Evolutionary conservation across 805 yeast genomes (phyloP).

Genomic region (Blastobotrys parvus): DNA sequence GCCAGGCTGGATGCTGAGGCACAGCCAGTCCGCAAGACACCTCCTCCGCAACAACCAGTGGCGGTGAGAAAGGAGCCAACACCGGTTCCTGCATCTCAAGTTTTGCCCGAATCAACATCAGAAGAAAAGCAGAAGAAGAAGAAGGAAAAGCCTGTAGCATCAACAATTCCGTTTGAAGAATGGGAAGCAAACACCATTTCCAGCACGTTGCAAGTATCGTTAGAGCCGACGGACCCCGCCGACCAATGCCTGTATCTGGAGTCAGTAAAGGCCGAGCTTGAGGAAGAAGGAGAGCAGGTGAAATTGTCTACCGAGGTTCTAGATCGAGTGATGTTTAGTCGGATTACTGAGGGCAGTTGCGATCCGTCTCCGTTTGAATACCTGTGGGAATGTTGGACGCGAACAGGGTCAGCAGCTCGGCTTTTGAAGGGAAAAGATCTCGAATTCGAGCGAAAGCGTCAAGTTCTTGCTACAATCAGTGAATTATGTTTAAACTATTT

Average conservation of each 20-base stretch:
- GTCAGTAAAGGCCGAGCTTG: slow-evolving; percentile 10
- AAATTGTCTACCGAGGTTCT: slow-evolving; percentile 8
- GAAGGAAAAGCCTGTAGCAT: neutral
- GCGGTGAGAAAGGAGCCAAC: neutral
- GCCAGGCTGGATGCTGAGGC: slow-evolving; percentile 1
- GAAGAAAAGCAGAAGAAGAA: neutral
- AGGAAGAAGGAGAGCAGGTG: slow-evolving; percentile 8
- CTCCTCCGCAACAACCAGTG: neutral
- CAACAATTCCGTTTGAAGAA: slow-evolving; percentile 8
- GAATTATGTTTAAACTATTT: slow-evolving; percentile 28
- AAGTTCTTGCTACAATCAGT: slow-evolving; percentile 35
- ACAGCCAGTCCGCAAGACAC: neutral
- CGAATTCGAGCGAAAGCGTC: slow-evolving; percentile 30
- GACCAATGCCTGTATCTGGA: slow-evolving; percentile 5
- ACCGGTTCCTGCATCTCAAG: slow-evolving; percentile 1
- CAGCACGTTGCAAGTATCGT: slow-evolving; percentile 12
- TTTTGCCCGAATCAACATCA: neutral
- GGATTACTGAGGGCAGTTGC: slow-evolving; percentile 12
- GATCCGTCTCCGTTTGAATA: slow-evolving; percentile 37
- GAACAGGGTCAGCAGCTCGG: slow-evolving; percentile 34
- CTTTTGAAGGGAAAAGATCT: slow-evolving; percentile 32
- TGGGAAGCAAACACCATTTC: slow-evolving; percentile 13
- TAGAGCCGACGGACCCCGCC: slow-evolving; percentile 3
- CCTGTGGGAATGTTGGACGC: slow-evolving; percentile 37
- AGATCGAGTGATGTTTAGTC: slow-evolving; percentile 16